Base-by-base conservation (phyloP, 371 early-diverging fungal species). In the Mortierella sp. region DNA sequence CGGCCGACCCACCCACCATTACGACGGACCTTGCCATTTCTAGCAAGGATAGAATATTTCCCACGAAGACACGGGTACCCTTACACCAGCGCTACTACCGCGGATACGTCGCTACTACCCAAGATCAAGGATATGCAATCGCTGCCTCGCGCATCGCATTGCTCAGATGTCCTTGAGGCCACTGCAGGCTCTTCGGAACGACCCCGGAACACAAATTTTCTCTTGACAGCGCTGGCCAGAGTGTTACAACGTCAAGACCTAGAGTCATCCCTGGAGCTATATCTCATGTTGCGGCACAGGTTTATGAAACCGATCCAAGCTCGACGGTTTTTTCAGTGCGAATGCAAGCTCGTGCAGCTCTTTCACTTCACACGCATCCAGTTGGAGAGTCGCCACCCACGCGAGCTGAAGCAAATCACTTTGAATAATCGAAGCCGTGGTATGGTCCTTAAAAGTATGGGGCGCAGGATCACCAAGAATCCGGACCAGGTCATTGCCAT, bases 311-410 rank as follows among this genome's bases (percentile, higher is more conserved):
- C 58, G 18, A 50, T 54, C 7, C 53, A 24, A 16, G 24, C 51
- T 10, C 53, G 19, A n/a, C 7, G 50, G 2, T 46, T 58, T 53
- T 67, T 63, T 28, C 49, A 28, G 24, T 46, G 45, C 21, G 68
- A 67, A 43, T 30, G 45, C 19, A 52, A 49, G 47, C 64, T 73
- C 19, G 53, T 73, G 0, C 54, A 55, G 14, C 64, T 73, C 12
- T 50, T 73, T 21, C 68, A 73, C 31, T 18, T 31, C 14, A 30
- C 21, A 3, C 52, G 34, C 8, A 48, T 72, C n/a, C 38, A 72
- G 16, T 1, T 31, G 3, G 53, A 23, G 3, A 38, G 39, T 10
- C 18, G 41, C 10, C 53, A 45, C 3, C 56, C 39, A 5, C 18
- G 38, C 9, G 16, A 19, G 13, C n/a, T 14, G 0, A 31, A 16